Evolutionary conservation across 495 filamentous ascomycete species (phyloP).

Genomic region (Penicillium flavigenum): DNA sequence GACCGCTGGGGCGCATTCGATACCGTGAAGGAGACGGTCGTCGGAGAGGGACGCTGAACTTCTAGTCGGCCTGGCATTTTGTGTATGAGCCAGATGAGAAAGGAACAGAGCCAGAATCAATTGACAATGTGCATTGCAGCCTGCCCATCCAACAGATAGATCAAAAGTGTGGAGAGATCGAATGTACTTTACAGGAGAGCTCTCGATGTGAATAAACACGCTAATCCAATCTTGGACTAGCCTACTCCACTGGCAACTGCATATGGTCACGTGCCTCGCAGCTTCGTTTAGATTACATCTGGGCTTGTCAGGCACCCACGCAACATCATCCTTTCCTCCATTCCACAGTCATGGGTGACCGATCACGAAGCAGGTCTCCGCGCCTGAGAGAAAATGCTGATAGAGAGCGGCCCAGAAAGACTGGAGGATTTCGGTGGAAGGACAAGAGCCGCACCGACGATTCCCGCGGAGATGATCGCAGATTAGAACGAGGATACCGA

Average conservation of each 20-base stretch:
- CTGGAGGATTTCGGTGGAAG: slow-evolving; percentile 65
- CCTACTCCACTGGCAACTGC: slow-evolving; percentile 7
- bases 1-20: slow-evolving; percentile 63
- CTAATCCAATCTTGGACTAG: slow-evolving; percentile 26
- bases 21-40: slow-evolving; percentile 82
- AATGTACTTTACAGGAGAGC: slow-evolving; percentile 14
- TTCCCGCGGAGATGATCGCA: slow-evolving; percentile 43
- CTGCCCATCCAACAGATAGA: not conserved
- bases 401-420: slow-evolving; percentile 32
- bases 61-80: slow-evolving; percentile 55
- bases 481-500: slow-evolving; percentile 58
- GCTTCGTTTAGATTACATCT: slow-evolving; percentile 20
- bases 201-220: slow-evolving; percentile 10
- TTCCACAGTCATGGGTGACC: slow-evolving; percentile 35
- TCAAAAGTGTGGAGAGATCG: not conserved
- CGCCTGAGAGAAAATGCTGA: slow-evolving; percentile 27
- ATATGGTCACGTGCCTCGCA: slow-evolving; percentile 29
- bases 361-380: slow-evolving; percentile 41
- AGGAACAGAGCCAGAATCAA: not conserved
- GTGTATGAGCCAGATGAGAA: slow-evolving; percentile 3
- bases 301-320: slow-evolving; percentile 21
- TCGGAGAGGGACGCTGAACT: slow-evolving; percentile 74
- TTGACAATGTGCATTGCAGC: not conserved
- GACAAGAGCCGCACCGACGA: slow-evolving; percentile 56
- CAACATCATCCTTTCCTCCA: slow-evolving; percentile 14